A percentile compares a stretch with the other conserved stretches of the same genome.
Conservation (phyloP, 2,329 filamentous ascomycete genomes). For the Clathrospora elynae region DNA sequence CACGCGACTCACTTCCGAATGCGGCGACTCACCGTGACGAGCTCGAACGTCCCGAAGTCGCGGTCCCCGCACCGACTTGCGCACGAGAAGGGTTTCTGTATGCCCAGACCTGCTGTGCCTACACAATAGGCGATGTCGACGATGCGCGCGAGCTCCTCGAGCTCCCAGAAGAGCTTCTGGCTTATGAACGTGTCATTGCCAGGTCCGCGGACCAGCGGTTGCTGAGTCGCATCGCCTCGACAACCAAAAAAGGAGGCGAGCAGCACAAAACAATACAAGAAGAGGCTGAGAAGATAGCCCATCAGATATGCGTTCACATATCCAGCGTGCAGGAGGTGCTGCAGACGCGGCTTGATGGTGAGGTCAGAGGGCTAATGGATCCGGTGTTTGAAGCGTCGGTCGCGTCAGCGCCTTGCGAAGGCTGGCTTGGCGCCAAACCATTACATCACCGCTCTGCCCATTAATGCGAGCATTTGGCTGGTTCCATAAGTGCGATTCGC, state of each 20-base stretch:
- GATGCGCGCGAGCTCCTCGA: constrained; percentile 86
- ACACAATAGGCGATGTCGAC: constrained; percentile 97
- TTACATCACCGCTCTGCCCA: constrained; percentile 15
- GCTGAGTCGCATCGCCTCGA: constrained; percentile 25
- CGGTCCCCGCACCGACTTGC: constrained; percentile 79
- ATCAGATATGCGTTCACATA: constrained; percentile 38
- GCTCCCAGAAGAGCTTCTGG: constrained; percentile 70
- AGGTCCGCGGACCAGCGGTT: constrained; percentile 34
- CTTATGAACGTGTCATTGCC: constrained; percentile 57
- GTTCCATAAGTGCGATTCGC: constrained; percentile 8
- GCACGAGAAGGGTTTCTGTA: constrained; percentile 82
- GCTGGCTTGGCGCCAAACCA: constrained; percentile 10
- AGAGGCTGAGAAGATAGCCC: constrained; percentile 29
- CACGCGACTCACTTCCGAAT: constrained; percentile 1
- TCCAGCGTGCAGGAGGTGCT: constrained; percentile 17
- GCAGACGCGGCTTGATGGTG: constrained; percentile 13
- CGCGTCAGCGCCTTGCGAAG: constrained; percentile 15
- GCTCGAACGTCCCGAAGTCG: constrained; percentile 79
- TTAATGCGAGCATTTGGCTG: constrained; percentile 2
- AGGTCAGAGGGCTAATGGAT: constrained; percentile 27
- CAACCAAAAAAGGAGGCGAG: constrained; percentile 15
- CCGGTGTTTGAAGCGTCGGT: neutral
- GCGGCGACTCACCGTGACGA: constrained; percentile 62
- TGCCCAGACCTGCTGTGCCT: constrained; percentile 79
- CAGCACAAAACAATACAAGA: constrained; percentile 27